Conservation (phyloP, 495 filamentous ascomycete species). For the Amorphotheca resinae region DNA sequence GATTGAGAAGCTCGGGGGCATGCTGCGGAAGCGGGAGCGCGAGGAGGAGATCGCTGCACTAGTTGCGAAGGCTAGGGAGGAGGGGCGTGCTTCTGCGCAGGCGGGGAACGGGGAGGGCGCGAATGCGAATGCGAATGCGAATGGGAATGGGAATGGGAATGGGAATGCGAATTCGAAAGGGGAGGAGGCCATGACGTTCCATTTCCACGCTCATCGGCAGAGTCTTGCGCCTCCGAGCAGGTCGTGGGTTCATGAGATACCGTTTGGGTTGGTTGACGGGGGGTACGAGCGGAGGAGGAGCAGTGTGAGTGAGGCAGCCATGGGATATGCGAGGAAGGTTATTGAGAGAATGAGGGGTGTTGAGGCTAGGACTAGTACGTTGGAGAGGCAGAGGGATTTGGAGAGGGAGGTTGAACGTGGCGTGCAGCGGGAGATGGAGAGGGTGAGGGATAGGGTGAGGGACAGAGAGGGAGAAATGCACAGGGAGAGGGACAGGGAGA, state of each 20-base stretch:
- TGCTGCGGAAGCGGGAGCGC: neutral
- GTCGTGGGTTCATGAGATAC: too few relatives aligned
- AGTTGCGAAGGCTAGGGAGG: neutral
- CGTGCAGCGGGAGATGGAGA: neutral
- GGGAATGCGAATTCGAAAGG: too few relatives aligned
- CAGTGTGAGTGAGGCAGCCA: neutral
- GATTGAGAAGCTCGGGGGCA: neutral
- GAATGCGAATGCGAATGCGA: too few relatives aligned
- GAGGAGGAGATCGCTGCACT: neutral
- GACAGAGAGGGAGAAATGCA: conserved; percentile 6
- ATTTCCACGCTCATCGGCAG: too few relatives aligned
- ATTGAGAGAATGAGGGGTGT: neutral
- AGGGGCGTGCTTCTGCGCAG: too few relatives aligned
- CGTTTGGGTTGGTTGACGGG: neutral
- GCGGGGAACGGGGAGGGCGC: neutral
- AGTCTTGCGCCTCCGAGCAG: too few relatives aligned
- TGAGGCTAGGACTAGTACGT: neutral
- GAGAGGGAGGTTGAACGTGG: conserved; percentile 7
- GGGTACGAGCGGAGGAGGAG: neutral
- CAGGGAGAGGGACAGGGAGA: conserved; percentile 8
- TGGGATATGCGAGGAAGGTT: neutral
- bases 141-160: too few relatives aligned
- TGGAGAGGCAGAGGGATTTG: conserved; percentile 2
- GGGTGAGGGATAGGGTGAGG: conserved; percentile 6
- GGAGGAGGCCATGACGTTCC: too few relatives aligned